A percentile compares a stretch with the other conserved stretches of the same genome.
Evolutionary conservation across 106 monocot species (phyloP).

Genomic region (Vanilla planifolia): DNA sequence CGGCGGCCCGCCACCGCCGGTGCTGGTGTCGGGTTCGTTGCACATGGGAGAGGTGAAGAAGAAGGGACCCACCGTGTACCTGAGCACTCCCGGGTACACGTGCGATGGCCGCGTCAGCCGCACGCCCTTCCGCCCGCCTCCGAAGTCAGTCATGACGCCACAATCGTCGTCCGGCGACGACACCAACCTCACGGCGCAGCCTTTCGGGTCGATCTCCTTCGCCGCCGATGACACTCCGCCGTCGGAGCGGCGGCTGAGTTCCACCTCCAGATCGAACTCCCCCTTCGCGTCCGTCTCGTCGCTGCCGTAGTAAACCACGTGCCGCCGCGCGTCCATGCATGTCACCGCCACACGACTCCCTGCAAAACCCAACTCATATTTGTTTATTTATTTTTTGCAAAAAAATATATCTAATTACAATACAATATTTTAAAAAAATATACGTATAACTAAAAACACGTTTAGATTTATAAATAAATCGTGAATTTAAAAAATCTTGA

Average conservation of each 20-base stretch:
- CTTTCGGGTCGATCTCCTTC: conserved; percentile 17
- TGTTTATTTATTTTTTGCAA: no score
- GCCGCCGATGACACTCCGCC: no score
- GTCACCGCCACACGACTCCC: conserved; percentile 55
- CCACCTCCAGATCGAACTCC: conserved; percentile 32
- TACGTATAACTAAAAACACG: no score
- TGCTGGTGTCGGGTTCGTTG: conserved; percentile 33
- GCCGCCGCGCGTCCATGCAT: conserved; percentile 41
- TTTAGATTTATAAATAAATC: no score
- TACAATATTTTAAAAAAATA: no score
- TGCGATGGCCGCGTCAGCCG: conserved; percentile 30
- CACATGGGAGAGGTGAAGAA: conserved; percentile 65
- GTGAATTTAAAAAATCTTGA: no score
- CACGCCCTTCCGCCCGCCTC: conserved; percentile 41
- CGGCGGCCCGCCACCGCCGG: no score
- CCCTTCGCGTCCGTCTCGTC: conserved; percentile 58
- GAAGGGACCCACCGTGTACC: conserved; percentile 58
- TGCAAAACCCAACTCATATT: no score
- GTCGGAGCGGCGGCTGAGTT: conserved; percentile 14
- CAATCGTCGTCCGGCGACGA: conserved; percentile 50
- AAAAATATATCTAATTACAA: no score
- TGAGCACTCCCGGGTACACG: conserved; percentile 40
- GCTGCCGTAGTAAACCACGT: conserved; percentile 35
- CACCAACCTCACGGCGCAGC: conserved; percentile 47
- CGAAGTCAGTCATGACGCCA: conserved; percentile 56